phyloP scores from a whole-genome alignment of 1,139 yeast genomes.

The Saccharomycopsis phalli region DNA sequence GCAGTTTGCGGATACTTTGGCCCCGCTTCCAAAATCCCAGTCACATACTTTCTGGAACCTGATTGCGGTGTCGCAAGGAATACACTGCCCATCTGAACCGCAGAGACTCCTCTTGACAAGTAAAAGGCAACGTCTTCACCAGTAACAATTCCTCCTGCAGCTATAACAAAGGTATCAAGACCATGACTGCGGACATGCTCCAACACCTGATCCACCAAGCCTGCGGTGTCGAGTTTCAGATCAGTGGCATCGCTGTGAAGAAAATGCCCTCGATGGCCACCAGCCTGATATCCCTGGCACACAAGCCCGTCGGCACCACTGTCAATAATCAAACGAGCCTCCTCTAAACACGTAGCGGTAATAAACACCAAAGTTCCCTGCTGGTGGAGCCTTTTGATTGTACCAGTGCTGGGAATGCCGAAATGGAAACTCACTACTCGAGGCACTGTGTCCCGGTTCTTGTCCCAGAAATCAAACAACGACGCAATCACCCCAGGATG shows the following conservation, averaged over 20 bases:
- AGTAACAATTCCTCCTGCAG: constrained; percentile 41
- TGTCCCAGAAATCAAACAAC: constrained; percentile 20
- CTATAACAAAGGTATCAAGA: constrained; percentile 25
- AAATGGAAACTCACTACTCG: constrained; percentile 41
- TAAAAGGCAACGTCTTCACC: constrained; percentile 26
- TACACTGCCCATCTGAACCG: constrained; percentile 40
- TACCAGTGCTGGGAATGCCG: constrained; percentile 32
- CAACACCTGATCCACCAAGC: constrained; percentile 22
- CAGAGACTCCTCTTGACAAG: constrained; percentile 35
- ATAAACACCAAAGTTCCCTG: constrained; percentile 33
- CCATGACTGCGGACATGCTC: no score
- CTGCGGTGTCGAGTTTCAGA: constrained; percentile 31
- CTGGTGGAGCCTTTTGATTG: constrained; percentile 28
- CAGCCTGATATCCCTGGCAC: constrained; percentile 46
- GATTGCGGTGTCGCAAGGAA: constrained; percentile 35
- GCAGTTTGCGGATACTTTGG: constrained; percentile 25
- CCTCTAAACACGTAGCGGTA: constrained; percentile 35
- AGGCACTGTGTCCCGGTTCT: constrained; percentile 25
- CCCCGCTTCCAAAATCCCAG: constrained; percentile 4
- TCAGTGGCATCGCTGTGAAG: constrained; percentile 27
- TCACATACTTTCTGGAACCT: constrained; percentile 11
- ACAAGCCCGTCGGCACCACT: constrained; percentile 35
- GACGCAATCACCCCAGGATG: constrained; percentile 19
- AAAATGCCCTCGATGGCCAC: constrained; percentile 46
- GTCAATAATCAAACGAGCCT: constrained; percentile 28